Evolutionary conservation across 176 grass and related monocot genomes (phyloP), one percentile per base, ranked within the genome.

Genomic region (Phragmites australis): DNA sequence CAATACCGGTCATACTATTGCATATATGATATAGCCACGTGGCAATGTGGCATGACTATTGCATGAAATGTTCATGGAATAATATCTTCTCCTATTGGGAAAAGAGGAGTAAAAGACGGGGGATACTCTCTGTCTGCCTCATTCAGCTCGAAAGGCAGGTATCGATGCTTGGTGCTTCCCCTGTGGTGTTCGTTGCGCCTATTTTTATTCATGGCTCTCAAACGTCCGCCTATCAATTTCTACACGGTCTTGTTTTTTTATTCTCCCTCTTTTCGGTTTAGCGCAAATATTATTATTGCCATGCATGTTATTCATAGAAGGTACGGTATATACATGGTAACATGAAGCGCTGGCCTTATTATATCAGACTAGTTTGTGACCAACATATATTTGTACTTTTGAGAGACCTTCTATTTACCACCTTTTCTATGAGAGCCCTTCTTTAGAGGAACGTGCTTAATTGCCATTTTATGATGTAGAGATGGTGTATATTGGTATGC

Each of bases 41-140:
- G 68, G 13, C 26, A 21, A 51, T 37, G 34, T 37, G 34, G 34
- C 34, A 37, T 37, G 34, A 37, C 34, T 37, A 42, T 50, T 30
- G 0, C 39, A 56, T 46, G 66, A 53, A 82, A 45, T 61, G 34
- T 52, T 29, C 51, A 76, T 68, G 50, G 22, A 67, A 81, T 16
- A 81, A 47, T 59, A 41, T 30, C 26, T 34, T 58, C 11, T 64
- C 22, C 13, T 62, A 9, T 12, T 68, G 6, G 30, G 8, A 67
- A 84, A 81, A 19, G 31, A 23, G 8, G 30, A 42, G 26, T 2
- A 82, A 90, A 81, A 83, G 67, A 68, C 40, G 10, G 21, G 17
- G 69, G 80, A 75, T 87, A 42, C 73, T 57, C 40, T 58, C 9
- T 75, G 83, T 78, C 83, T 67, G 21, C 56, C 72, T 82, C 78